Evolutionary conservation across 2,329 filamentous ascomycete species (phyloP).

Genomic region (Juglanconis sp.): DNA sequence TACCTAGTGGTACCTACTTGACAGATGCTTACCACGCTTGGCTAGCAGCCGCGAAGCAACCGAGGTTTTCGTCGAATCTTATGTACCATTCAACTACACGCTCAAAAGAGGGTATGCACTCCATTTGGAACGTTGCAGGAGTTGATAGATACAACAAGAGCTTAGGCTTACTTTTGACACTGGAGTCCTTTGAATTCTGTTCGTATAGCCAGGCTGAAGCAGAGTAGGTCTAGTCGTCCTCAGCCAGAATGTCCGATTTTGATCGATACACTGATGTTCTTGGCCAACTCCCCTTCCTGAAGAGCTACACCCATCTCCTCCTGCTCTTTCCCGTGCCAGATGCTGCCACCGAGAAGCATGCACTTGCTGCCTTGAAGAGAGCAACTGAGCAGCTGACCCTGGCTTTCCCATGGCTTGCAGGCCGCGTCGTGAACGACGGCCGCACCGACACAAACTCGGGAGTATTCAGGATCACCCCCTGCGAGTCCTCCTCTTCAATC

Average conservation of each 20-base stretch:
- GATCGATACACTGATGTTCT: neutral
- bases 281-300: neutral
- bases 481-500: neutral
- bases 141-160: too few relatives aligned
- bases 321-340: neutral
- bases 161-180: too few relatives aligned
- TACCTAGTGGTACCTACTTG: too few relatives aligned
- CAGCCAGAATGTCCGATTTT: neutral
- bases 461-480: neutral
- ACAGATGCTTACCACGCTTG: too few relatives aligned
- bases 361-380: neutral
- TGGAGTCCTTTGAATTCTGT: too few relatives aligned
- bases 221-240: too few relatives aligned
- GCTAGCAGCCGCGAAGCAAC: too few relatives aligned
- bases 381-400: neutral
- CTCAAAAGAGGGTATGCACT: too few relatives aligned
- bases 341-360: neutral
- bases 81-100: too few relatives aligned
- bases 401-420: neutral
- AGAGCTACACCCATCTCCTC: neutral
- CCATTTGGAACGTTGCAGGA: too few relatives aligned
- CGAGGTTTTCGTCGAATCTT: too few relatives aligned
- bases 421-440: neutral
- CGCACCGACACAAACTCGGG: neutral
- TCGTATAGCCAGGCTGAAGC: too few relatives aligned